Evolutionary conservation across 768 basidiomycete genomes (phyloP).

Genomic region (Kwoniella shandongensis): DNA sequence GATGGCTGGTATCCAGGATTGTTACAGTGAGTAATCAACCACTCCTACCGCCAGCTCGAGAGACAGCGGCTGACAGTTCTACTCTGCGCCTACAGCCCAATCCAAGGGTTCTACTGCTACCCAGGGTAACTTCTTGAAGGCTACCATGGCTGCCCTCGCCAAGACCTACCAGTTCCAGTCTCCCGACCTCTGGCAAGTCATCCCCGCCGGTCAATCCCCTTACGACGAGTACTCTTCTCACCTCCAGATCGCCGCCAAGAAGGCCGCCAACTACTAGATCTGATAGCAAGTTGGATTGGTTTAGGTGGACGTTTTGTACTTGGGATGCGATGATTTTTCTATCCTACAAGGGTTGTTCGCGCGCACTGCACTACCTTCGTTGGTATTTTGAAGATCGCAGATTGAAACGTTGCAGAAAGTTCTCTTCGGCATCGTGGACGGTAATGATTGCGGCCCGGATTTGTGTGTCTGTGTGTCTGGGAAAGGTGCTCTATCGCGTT

Average conservation of each 20-base stretch:
- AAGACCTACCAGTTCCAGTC: constrained; percentile 98
- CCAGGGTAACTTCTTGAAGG: constrained; percentile 73
- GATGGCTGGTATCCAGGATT: constrained; percentile 95
- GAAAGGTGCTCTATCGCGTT: too few relatives aligned
- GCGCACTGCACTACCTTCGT: neutral
- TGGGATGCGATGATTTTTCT: constrained; percentile 11
- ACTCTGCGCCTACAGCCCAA: constrained; percentile 58
- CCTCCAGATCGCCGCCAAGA: constrained; percentile 76
- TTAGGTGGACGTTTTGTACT: neutral
- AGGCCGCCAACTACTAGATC: constrained; percentile 55
- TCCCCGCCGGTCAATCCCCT: constrained; percentile 58
- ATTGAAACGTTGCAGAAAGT: neutral
- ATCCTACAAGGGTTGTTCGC: neutral
- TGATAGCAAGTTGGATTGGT: constrained; percentile 6
- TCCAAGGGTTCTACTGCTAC: constrained; percentile 98
- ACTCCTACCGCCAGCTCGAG: neutral
- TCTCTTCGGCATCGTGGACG: too few relatives aligned
- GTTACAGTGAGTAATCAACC: constrained; percentile 62
- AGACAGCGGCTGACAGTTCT: constrained; percentile 1
- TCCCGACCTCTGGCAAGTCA: constrained; percentile 95
- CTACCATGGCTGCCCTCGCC: constrained; percentile 89
- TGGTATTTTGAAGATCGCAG: neutral
- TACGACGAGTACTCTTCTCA: constrained; percentile 96
- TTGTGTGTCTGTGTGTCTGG: too few relatives aligned
- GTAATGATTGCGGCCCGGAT: too few relatives aligned